Evolutionary conservation across 2,329 filamentous ascomycete species (phyloP).

Genomic region (Bimuria novae-zelandiae): DNA sequence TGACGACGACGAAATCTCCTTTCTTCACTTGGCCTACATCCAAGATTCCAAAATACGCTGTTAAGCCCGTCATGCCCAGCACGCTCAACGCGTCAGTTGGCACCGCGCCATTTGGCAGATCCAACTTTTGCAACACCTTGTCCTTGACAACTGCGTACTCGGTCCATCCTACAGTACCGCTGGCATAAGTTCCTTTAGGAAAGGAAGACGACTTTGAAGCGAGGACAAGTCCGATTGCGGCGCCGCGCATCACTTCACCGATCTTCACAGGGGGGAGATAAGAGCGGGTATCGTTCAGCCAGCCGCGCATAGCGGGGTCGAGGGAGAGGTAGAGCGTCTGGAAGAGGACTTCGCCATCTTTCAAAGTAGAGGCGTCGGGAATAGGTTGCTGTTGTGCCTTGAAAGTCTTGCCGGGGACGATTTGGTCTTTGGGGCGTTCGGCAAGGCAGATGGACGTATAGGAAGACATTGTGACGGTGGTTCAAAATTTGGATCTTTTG

Average conservation of each 20-base stretch:
- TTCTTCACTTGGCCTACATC: slow-evolving; percentile 69
- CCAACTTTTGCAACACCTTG: slow-evolving; percentile 53
- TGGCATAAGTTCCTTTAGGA: slow-evolving; percentile 63
- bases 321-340: slow-evolving; percentile 67
- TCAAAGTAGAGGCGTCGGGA: slow-evolving; percentile 53
- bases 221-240: slow-evolving; percentile 64
- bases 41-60: slow-evolving; percentile 75
- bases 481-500: too few species aligned
- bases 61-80: slow-evolving; percentile 70
- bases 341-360: slow-evolving; percentile 68
- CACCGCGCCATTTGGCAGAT: slow-evolving; percentile 52
- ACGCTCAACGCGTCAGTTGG: slow-evolving; percentile 60
- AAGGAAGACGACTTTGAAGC: slow-evolving; percentile 62
- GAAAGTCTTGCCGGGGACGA: slow-evolving; percentile 71
- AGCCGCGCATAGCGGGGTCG: slow-evolving; percentile 77
- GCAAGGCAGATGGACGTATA: slow-evolving; percentile 61
- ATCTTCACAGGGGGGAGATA: slow-evolving; percentile 72
- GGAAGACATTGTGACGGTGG: slow-evolving; percentile 40
- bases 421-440: slow-evolving; percentile 63
- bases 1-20: slow-evolving; percentile 77
- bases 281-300: slow-evolving; percentile 63
- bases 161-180: slow-evolving; percentile 64
- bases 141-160: slow-evolving; percentile 65
- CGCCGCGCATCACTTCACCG: slow-evolving; percentile 70
- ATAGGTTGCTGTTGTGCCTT: slow-evolving; percentile 56